Base-by-base conservation (phyloP, 352 stramenopile species). In the Globisporangium alternatum region DNA sequence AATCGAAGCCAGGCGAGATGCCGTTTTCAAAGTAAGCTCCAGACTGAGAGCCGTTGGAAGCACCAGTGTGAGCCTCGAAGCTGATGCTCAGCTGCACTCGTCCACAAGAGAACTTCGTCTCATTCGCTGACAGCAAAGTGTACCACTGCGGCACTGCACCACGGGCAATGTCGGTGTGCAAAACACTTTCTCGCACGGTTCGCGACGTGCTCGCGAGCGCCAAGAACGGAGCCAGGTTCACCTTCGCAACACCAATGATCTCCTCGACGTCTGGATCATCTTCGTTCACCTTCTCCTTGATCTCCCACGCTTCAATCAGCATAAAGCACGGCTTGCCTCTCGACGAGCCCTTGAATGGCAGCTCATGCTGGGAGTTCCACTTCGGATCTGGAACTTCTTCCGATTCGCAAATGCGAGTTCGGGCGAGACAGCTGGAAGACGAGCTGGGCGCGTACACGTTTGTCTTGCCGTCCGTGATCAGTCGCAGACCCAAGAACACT, bases 91-190 rank as follows among this genome's bases (percentile, higher is more conserved):
- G 73, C 60, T 94, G 87, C 47, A 96, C 86, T 37, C 87, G 78
- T 55, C 87, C 87, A 65, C 85, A 94, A 15, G 87, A 92, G 55
- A 91, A 89, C 69, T 92, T 91, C 9, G 87, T 93, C 63, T 93
- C 82, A 56, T 80, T 89, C 22, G 85, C 81, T 28, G 87, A 96
- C 53, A 96, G 55, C 22, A 96, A 56, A 21, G 84, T 93, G 68
- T 96, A 96, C 87, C 87, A 96, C 64, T 96, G 85, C 10, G 87
- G 86, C 37, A 94, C 81, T 45, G 83, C 84, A 6, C 86, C 88
- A 39, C 84, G 81, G 19, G 88, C 88, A 64, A 96, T 95, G 58
- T 96, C 86, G 0, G 76, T 84, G 71, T 96, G 81, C 41, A 96
- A 70, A 9, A 96, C 87, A 54, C 87, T 94, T 63, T 93, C 81